Base-by-base conservation (phyloP, 345 rosid genomes). In the Firmiana major region DNA sequence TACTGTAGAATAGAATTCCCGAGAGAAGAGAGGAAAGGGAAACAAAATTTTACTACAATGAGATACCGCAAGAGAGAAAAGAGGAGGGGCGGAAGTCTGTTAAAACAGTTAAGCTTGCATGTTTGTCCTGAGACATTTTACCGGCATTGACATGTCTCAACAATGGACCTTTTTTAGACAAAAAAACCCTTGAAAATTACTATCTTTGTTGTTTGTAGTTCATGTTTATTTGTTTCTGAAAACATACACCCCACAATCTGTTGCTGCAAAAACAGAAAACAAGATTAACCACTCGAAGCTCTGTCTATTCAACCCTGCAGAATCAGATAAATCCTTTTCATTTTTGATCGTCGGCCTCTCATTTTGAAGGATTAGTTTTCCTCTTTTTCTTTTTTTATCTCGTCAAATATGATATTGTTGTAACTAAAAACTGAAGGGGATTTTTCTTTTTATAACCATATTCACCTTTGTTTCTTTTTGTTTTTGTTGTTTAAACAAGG, bases 231-330 rank as follows among this genome's bases (percentile, higher is more conserved):
- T 49, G 17, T 38, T 67, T 24, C 34, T 58, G 31, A 15, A 75
- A 77, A 78, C 83, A 77, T 80, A 83, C 86, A 74, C 38, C 83
- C 75, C 82, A 73, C 83, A 67, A 80, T 15, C 67, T 71, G 1
- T 51, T 69, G 21, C 22, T 46, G 42, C 36, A 48, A 72, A 28
- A 63, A 69, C 9, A 21, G 51, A 60, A 66, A 79, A 79, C 73
- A 45, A 59, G 26, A 51, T 63, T 63, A 63, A 75, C 73, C 49
- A 45, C 78, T 60, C 1, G 6, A 60, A 9, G 13, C 58, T 40
- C 10, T 67, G 38, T 67, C 28, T 34, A 31, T 57, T 68, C 57
- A 74, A 11, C 31, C 34, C 43, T 45, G 42, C 48, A 70, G 1
- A 31, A 62, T 45, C 12, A 46, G 22, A 76, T 67, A 49, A 15